Base-by-base conservation (phyloP, 2,329 filamentous ascomycete species). In the Xylogone sp. region DNA sequence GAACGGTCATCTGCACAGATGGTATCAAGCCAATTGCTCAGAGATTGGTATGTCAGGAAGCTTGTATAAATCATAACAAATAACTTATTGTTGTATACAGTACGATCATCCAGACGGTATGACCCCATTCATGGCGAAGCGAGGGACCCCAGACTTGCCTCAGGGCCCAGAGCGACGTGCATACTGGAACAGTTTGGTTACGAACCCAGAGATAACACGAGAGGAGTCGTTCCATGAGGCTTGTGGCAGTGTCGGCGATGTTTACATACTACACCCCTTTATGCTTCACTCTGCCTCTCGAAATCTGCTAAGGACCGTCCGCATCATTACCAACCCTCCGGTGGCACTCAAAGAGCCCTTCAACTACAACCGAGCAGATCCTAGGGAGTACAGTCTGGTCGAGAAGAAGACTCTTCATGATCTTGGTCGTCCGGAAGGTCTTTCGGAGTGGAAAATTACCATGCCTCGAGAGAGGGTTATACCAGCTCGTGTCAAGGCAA, bases 221-320 rank as follows among this genome's bases (percentile, higher is more conserved):
- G 46, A 43, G 3, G 48, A 49, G n/a, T 18, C 60, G 1, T 81
- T 83, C 60, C 73, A 81, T 42, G 80, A 84, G 66, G 77, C 74
- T 0, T 75, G 71, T 2, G 81, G 81, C 1, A 60, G 70, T 1
- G 71, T 75, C 0, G 81, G 81, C 9, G 80, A 84, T 53, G 77
- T 84, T 16, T 83, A 76, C 56, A 65, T 84, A 16, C 59, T 84
- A 62, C 81, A 84, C 61, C 81, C 81, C 42, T 65, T 84, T n/a
- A 84, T 83, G 78, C 63, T 83, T 65, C 81, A 84, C 62, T 75
- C 73, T 34, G 75, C 77, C 6, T 74, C 70, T 29, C 74, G 71
- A 51, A 81, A 81, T 54, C 63, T 62, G 53, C 51, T 70, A 9
- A 57, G 70, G n/a, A 64, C 63, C 19, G 60, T 73, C 20, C 58